Conservation (phyloP, 1,139 yeast genomes). For the Candida sp. region DNA sequence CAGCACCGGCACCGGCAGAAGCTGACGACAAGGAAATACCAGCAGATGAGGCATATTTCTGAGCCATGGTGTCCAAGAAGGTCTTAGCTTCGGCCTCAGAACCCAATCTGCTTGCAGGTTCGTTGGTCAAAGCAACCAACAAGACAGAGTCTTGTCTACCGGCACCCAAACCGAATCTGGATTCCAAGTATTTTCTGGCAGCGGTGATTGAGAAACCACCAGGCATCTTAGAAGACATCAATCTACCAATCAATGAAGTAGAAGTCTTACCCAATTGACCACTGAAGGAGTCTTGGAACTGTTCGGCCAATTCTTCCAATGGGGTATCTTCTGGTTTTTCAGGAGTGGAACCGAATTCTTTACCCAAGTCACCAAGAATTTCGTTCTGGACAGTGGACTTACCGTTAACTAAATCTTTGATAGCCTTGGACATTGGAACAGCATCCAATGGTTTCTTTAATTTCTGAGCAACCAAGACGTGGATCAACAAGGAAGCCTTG, state of each 20-base stretch:
- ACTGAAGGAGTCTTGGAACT: slow-evolving; percentile 86
- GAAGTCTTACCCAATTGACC: slow-evolving; percentile 96
- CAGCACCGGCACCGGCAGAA: slow-evolving; percentile 52
- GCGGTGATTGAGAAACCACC: slow-evolving; percentile 96
- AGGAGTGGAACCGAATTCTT: slow-evolving; percentile 97
- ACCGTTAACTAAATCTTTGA: slow-evolving; percentile 97
- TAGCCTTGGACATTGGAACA: slow-evolving; percentile 88
- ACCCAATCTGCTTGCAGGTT: slow-evolving; percentile 89
- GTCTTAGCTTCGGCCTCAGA: slow-evolving; percentile 90
- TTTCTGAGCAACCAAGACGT: slow-evolving; percentile 93
- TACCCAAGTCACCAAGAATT: slow-evolving; percentile 97
- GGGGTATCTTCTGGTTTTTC: slow-evolving; percentile 99
- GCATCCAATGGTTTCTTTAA: slow-evolving; percentile 89
- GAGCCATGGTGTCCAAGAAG: slow-evolving; percentile 80
- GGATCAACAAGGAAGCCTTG: slow-evolving; percentile 80
- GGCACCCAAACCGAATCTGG: slow-evolving; percentile 88
- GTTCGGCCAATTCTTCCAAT: slow-evolving; percentile 92
- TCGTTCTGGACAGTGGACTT: slow-evolving; percentile 98
- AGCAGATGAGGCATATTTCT: slow-evolving; percentile 82
- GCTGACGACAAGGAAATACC: slow-evolving; percentile 81
- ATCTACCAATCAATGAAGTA: slow-evolving; percentile 83
- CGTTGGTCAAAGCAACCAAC: slow-evolving; percentile 81
- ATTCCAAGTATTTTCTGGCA: slow-evolving; percentile 89
- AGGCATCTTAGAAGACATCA: slow-evolving; percentile 98
- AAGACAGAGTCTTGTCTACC: slow-evolving; percentile 96